Base-by-base conservation (phyloP, 2,329 filamentous ascomycete genomes). In the Aspergillus piperis region DNA sequence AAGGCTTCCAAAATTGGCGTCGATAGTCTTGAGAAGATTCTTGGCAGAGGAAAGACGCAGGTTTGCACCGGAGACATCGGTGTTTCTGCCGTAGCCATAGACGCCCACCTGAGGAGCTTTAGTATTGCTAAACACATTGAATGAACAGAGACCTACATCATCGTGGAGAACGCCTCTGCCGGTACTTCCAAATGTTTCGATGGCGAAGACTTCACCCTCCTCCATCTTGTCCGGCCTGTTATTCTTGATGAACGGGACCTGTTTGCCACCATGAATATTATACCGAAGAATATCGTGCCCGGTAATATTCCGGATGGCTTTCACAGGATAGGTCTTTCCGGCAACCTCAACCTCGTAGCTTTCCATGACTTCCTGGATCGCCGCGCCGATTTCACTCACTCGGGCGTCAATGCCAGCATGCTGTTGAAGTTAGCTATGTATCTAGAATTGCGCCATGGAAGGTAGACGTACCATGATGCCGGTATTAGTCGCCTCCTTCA, bases 361-460 rank as follows among this genome's bases (percentile, higher is more conserved):
- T 71, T 87, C 84, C 84, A 87, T 87, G 0, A 79, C 81, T 67
- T 87, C 84, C 66, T 87, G 84, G 61, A 87, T 86, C 13, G 77
- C 80, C n/a, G 76, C 82, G 57, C 84, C 81, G 63, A 87, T 82
- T 60, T 86, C 82, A 61, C 77, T 76, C 56, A 86, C 80, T 13
- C 83, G 75, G 5, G 80, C 82, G 68, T 86, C 84, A 54, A 85
- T 77, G 5, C 84, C 84, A n/a, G 84, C 81, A 64, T 78, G 74
- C 76, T 81, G 30, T 17, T 59, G 8, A 54, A 23, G 59, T 69
- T 42, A 63, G 59, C 44, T n/a, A 8, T 27, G 6, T 27, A 27
- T 27, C 25, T 8, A 27, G 25, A 8, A 27, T 27, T 2, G 2
- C 25, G 25, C 1, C 25, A 8, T 27, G 25, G 25, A 8, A 30